phyloP scores from a whole-genome alignment of 2,329 filamentous ascomycete genomes.

The Nemania diffusa region DNA sequence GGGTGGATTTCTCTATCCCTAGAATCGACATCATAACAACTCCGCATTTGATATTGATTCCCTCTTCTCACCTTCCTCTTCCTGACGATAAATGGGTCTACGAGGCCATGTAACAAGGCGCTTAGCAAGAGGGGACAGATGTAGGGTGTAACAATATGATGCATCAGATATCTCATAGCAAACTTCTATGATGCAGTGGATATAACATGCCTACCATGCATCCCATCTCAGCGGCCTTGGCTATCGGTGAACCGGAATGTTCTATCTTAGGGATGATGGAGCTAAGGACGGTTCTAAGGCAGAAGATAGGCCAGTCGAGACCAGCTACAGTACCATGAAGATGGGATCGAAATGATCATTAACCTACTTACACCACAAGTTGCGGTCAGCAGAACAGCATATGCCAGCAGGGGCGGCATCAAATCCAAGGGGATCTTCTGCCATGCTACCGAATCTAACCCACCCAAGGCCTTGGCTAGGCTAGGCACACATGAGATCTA shows the following conservation, averaged over 20 bases:
- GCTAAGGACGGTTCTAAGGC: neutral
- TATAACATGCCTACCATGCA: conserved; percentile 11
- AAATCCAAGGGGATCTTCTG: neutral
- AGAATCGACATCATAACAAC: conserved; percentile 3
- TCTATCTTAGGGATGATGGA: neutral
- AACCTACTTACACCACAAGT: conserved; percentile 22
- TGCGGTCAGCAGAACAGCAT: conserved; percentile 32
- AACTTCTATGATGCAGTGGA: conserved; percentile 4
- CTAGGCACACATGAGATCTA: conserved; percentile 19
- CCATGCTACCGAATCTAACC: conserved; percentile 10
- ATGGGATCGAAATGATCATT: conserved; percentile 1
- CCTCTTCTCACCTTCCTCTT: conserved; percentile 33
- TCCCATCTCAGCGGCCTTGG: neutral
- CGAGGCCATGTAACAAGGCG: neutral
- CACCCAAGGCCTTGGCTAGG: conserved; percentile 10
- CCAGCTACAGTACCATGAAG: conserved; percentile 13
- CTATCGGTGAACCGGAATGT: conserved; percentile 2
- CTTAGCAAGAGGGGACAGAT: conserved; percentile 21
- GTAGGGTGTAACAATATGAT: conserved; percentile 11
- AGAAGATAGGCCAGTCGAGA: conserved; percentile 10
- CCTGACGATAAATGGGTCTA: conserved; percentile 26
- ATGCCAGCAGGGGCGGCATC: conserved; percentile 12
- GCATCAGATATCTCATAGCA: neutral
- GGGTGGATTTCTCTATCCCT: neutral
- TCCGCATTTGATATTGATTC: conserved; percentile 20